A percentile compares a stretch with the other conserved stretches of the same genome.
Conservation (phyloP, 169 alveolate species). For the Toxoplasma gondii region DNA sequence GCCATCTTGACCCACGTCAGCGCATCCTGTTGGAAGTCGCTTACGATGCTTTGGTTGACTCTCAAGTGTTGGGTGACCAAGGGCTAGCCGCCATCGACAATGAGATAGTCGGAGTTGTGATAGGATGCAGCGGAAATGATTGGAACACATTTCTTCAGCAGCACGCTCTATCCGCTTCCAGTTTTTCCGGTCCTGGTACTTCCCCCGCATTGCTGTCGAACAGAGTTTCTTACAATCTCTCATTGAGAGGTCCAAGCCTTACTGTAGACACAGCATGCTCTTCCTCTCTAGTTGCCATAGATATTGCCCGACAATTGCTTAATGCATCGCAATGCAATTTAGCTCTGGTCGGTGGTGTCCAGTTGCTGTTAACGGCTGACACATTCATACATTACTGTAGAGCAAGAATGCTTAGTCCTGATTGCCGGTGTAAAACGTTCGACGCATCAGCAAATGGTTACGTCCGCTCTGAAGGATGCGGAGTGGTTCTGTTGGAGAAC, state of each 20-base stretch:
- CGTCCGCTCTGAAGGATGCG: slow-evolving; percentile 79
- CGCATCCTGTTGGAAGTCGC: slow-evolving; percentile 76
- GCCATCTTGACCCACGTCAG: slow-evolving; percentile 79
- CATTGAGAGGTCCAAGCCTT: slow-evolving; percentile 76
- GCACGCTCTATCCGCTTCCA: background rate
- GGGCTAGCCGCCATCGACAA: background rate
- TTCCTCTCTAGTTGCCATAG: slow-evolving; percentile 79
- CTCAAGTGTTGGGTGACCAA: slow-evolving; percentile 11
- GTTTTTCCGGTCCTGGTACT: slow-evolving; percentile 65
- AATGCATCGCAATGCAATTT: slow-evolving; percentile 37
- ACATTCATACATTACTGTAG: slow-evolving; percentile 69
- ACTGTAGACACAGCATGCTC: slow-evolving; percentile 84
- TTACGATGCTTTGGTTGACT: slow-evolving; percentile 65
- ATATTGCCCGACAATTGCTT: slow-evolving; percentile 67
- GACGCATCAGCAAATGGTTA: slow-evolving; percentile 78
- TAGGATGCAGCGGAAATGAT: slow-evolving; percentile 77
- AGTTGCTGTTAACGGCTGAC: slow-evolving; percentile 68
- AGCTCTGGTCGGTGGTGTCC: slow-evolving; percentile 75
- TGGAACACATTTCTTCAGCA: slow-evolving; percentile 70
- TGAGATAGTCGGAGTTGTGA: slow-evolving; percentile 67
- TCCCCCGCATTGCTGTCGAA: slow-evolving; percentile 73
- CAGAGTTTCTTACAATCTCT: slow-evolving; percentile 72
- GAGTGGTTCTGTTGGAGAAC: slow-evolving; percentile 69
- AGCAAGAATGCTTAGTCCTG: slow-evolving; percentile 73
- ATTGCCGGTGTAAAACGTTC: slow-evolving; percentile 75